Percentiles rank a stretch among this genome's conserved stretches.
Conservation (phyloP, 129 eudicot species). For the Mikania micrantha region DNA sequence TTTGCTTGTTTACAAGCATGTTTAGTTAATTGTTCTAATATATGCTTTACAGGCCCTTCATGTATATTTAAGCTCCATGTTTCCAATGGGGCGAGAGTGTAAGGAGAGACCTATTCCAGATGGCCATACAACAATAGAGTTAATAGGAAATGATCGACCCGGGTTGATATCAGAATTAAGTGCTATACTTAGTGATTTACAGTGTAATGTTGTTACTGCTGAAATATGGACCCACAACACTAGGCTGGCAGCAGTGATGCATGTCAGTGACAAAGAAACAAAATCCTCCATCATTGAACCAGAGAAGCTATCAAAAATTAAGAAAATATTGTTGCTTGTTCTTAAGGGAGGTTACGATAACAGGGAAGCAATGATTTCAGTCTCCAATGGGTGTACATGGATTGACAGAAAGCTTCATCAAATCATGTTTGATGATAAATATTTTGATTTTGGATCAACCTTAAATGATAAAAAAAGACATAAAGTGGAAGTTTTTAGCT, state of each 20-base stretch:
- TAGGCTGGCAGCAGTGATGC: conserved; percentile 4
- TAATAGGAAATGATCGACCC: conserved; percentile 4
- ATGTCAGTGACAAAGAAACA: not conserved
- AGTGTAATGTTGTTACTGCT: conserved; percentile 4
- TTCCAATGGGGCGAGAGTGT: not conserved
- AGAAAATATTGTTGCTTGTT: not conserved
- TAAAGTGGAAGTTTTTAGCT: not conserved
- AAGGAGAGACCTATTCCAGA: not conserved
- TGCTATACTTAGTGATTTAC: not conserved
- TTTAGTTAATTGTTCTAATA: not conserved
- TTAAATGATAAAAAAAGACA: not conserved
- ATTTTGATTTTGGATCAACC: not conserved
- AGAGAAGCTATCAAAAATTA: not conserved
- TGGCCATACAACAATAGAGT: not conserved
- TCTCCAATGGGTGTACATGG: not conserved
- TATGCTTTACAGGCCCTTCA: not conserved
- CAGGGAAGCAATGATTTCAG: not conserved
- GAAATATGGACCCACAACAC: conserved; percentile 9
- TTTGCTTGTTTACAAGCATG: not conserved
- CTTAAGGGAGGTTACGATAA: not conserved
- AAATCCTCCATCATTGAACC: not conserved
- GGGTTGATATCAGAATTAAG: not conserved
- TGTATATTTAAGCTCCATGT: not conserved
- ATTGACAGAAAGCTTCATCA: not conserved
- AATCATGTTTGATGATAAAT: not conserved